Base-by-base conservation (phyloP, 768 basidiomycete genomes). In the Kwoniella sp. region DNA sequence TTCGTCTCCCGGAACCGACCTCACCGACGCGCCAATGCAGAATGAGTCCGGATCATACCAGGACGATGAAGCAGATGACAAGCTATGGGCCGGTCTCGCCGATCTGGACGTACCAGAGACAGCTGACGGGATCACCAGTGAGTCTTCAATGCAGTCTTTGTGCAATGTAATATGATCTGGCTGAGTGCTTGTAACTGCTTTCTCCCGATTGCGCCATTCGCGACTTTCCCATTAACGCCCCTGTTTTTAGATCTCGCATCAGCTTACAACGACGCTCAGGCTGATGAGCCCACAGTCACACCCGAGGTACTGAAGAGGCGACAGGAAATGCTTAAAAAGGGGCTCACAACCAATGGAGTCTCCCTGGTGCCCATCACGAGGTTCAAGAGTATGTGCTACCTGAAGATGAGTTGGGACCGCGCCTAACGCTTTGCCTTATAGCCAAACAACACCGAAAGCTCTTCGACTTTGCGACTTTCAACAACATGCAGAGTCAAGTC, bases 401-500 rank as follows among this genome's bases (percentile, higher is more conserved):
- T 5, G 22, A n/a, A 3, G 47, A 28, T 51, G 28, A 29, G 23
- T 17, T 52, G 28, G 30, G 48, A 12, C 63, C 31, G 62, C 3
- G 34, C 15, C n/a, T 28, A 28, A 63, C 47, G 25, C 11, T 9
- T 53, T 30, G 37, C 57, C 56, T 65, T 64, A 53, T 67, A 95
- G 94, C 92, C 56, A 90, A 93, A 74, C 84, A 87, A 17, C 93
- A 89, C 79, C 86, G 90, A 17, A 83, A 85, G 0, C 82, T 92
- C 1, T 96, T 94, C 85, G 9, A 8, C 41, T 45, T 45, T 17
- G 15, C 11, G 11, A 17, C 17, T 9, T 97, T 97, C 84, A 98
- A 98, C 77, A 88, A 89, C 2, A 86, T 97, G 23, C 95, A 99
- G 72, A 92, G 90, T 15, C 84, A 83, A 29, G 93, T 91, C 76